Percentiles rank a stretch among this genome's conserved stretches.
Conservation (phyloP, 208 protist species). For the Crithidia expoeki region DNA sequence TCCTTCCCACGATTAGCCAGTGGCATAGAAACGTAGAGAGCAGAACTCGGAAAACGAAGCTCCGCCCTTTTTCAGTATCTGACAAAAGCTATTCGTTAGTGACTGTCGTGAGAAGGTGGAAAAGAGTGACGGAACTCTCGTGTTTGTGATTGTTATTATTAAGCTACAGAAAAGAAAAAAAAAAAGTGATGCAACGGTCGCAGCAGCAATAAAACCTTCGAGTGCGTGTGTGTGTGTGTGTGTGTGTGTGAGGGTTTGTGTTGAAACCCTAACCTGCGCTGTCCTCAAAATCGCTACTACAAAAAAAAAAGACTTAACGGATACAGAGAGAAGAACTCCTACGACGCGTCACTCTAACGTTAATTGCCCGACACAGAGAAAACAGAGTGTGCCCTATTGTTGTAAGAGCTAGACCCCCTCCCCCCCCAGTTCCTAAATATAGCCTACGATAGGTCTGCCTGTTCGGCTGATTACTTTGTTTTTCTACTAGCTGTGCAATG, state of each 20-base stretch:
- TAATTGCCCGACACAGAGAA: not conserved
- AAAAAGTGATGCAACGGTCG: not conserved
- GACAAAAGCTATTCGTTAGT: too few relatives aligned
- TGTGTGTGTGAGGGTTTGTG: not conserved
- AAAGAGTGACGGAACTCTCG: too few relatives aligned
- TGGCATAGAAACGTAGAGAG: too few relatives aligned
- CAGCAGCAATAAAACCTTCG: too few relatives aligned
- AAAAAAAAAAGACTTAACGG: not conserved
- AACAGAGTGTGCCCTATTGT: not conserved
- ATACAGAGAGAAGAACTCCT: not conserved
- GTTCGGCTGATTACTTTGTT: too few relatives aligned
- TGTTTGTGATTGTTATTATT: too few relatives aligned
- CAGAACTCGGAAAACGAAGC: too few relatives aligned
- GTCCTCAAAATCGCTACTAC: not conserved
- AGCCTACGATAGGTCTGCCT: not conserved
- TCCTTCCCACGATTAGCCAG: too few relatives aligned
- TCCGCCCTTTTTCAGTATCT: too few relatives aligned
- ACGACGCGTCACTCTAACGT: not conserved
- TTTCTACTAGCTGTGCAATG: too few relatives aligned
- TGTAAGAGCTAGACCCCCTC: not conserved
- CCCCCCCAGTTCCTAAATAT: not conserved
- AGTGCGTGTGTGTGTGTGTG: constrained; percentile 4
- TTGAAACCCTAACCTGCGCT: too few relatives aligned
- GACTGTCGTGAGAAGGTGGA: too few relatives aligned
- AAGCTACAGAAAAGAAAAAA: not conserved